These are phyloP conservation scores for Lipomyces lipofer DNA, from an alignment of 805 yeast species.

Conservation along the genomic window DNA sequence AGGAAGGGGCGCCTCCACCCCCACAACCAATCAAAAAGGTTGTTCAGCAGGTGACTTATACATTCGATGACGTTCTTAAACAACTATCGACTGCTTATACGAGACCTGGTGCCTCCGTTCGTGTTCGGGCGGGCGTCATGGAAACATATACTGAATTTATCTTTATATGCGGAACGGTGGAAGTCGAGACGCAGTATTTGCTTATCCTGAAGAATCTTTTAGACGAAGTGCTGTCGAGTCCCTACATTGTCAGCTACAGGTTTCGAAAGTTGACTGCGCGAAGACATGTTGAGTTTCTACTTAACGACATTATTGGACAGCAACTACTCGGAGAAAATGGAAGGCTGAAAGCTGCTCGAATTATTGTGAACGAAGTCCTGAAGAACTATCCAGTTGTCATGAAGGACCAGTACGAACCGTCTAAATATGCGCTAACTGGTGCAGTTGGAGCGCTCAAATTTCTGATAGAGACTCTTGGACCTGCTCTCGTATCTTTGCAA, in stretches of 20 bases:
- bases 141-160: constrained; percentile 34
- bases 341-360: constrained; percentile 32
- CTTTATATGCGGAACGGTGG: constrained; percentile 19
- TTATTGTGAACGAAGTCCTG: constrained; percentile 32
- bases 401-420: constrained; percentile 31
- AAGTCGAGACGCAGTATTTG: constrained; percentile 32
- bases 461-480: constrained; percentile 35
- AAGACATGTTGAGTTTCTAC: constrained; percentile 33
- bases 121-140: constrained; percentile 34
- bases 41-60: constrained; percentile 28
- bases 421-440: constrained; percentile 31
- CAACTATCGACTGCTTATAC: constrained; percentile 31
- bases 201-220: constrained; percentile 32
- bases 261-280: constrained; percentile 31
- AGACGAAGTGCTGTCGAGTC: constrained; percentile 26
- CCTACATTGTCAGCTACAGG: constrained; percentile 18
- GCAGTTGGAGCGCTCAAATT: constrained; percentile 32
- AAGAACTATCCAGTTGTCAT: constrained; percentile 33
- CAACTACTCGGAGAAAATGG: constrained; percentile 39
- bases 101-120: constrained; percentile 22
- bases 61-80: constrained; percentile 31
- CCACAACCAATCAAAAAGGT: constrained; percentile 21
- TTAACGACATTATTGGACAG: constrained; percentile 34
- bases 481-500: constrained; percentile 36
- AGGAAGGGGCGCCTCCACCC: constrained; percentile 15